phyloP scores from a whole-genome alignment of 2,329 filamentous ascomycete species.

The Teratosphaeriaceae sp. region DNA sequence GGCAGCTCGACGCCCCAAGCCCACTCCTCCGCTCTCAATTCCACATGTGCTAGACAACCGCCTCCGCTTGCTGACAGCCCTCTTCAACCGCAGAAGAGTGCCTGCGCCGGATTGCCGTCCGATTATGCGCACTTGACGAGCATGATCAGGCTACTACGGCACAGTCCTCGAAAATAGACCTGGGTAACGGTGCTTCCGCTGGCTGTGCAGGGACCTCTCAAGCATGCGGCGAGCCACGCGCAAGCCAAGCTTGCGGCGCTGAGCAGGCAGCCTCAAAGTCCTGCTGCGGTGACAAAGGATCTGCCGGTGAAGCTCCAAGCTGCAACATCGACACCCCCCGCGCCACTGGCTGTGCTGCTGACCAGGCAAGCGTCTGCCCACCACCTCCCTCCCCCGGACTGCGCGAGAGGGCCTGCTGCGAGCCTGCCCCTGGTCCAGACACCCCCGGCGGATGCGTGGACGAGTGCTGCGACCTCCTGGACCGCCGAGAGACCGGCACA shows the following conservation, averaged over 20 bases:
- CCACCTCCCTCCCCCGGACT: neutral
- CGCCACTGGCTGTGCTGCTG: no score
- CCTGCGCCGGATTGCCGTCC: neutral
- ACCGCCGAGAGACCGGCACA: neutral
- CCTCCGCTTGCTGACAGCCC: neutral
- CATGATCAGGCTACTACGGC: neutral
- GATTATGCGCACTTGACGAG: neutral
- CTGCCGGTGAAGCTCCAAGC: no score
- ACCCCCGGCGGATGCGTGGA: neutral
- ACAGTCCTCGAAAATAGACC: neutral
- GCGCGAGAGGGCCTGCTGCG: neutral
- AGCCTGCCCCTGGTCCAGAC: neutral
- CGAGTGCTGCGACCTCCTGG: neutral
- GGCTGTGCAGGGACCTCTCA: neutral
- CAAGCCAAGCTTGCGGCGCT: no score
- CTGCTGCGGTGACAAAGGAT: no score
- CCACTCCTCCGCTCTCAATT: no score
- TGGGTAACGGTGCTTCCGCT: neutral
- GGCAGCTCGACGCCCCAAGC: no score
- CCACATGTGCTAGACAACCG: no score
- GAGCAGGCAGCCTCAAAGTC: no score
- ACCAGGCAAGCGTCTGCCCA: neutral
- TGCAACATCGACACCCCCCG: no score
- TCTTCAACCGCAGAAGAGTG: neutral
- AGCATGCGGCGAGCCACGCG: no score